phyloP scores from a whole-genome alignment of 352 stramenopile species.

The Pythium aquatile region DNA sequence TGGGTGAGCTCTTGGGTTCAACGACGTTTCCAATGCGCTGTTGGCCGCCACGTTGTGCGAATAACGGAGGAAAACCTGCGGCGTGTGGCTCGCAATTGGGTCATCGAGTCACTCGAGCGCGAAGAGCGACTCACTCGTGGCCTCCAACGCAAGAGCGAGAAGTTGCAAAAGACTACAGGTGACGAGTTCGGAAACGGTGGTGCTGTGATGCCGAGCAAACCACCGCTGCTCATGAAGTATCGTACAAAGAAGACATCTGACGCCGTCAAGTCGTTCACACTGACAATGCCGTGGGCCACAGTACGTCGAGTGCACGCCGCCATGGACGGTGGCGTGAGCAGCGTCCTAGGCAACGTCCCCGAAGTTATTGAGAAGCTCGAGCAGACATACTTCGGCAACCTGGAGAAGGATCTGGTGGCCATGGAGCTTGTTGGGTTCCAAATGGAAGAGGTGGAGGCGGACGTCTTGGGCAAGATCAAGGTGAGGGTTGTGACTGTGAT shows the following conservation, averaged over 20 bases:
- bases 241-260: slow-evolving; percentile 4
- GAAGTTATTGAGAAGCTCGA: slow-evolving; percentile 24
- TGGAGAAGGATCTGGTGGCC: slow-evolving; percentile 13
- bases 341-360: slow-evolving; percentile 13
- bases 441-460: slow-evolving; percentile 25
- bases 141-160: slow-evolving; percentile 9
- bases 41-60: slow-evolving; percentile 27
- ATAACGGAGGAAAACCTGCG: slow-evolving; percentile 26
- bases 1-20: slow-evolving; percentile 35
- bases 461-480: slow-evolving; percentile 23
- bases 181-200: not conserved
- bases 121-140: slow-evolving; percentile 8
- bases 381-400: slow-evolving; percentile 23
- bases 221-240: slow-evolving; percentile 24
- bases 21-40: slow-evolving; percentile 34
- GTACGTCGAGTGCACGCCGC: slow-evolving; percentile 17
- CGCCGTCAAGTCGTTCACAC: slow-evolving; percentile 21
- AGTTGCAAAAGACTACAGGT: slow-evolving; percentile 11
- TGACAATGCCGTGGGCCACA: slow-evolving; percentile 24
- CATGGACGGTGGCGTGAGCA: slow-evolving; percentile 18
- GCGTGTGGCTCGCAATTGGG: slow-evolving; percentile 15
- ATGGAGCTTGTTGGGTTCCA: slow-evolving; percentile 26
- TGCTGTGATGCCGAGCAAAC: not conserved
- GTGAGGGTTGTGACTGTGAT: slow-evolving; percentile 6
- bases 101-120: slow-evolving; percentile 22